Conservation (phyloP, 257 asterid species). For the Salvia splendens region DNA sequence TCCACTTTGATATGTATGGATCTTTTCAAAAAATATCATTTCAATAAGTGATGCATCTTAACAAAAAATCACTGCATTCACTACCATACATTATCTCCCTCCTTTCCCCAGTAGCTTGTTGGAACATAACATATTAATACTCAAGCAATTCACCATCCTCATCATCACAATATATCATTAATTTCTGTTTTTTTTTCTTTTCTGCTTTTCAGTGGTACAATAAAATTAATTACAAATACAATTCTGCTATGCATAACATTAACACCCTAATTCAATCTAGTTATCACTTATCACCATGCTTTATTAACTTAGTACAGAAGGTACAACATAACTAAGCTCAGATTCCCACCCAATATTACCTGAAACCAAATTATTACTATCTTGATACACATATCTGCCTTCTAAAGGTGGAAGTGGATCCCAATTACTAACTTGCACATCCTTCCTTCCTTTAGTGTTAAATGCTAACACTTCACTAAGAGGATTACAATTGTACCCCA, state of each 20-base stretch:
- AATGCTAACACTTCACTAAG: slow-evolving; percentile 42
- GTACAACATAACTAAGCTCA: slow-evolving; percentile 50
- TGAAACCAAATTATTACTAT: slow-evolving; percentile 45
- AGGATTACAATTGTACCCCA: slow-evolving; percentile 41
- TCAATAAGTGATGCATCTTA: no score
- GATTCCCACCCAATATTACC: slow-evolving; percentile 58
- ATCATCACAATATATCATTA: no score
- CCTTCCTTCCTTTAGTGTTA: slow-evolving; percentile 35
- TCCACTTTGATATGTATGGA: no score
- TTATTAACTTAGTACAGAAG: slow-evolving; percentile 49
- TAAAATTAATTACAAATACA: neutral
- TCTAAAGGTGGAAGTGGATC: slow-evolving; percentile 43
- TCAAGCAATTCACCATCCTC: no score
- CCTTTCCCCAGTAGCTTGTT: no score
- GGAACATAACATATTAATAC: no score
- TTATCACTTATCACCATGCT: neutral
- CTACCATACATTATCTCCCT: no score
- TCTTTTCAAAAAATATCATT: no score
- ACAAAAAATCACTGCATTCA: no score
- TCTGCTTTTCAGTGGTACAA: neutral
- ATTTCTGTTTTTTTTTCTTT: neutral
- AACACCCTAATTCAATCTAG: slow-evolving; percentile 15
- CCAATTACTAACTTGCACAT: slow-evolving; percentile 40
- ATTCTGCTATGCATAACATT: neutral
- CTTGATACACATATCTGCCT: slow-evolving; percentile 48